Base-by-base conservation (phyloP, 371 early-diverging fungal species). In the Chytridiales sp. region DNA sequence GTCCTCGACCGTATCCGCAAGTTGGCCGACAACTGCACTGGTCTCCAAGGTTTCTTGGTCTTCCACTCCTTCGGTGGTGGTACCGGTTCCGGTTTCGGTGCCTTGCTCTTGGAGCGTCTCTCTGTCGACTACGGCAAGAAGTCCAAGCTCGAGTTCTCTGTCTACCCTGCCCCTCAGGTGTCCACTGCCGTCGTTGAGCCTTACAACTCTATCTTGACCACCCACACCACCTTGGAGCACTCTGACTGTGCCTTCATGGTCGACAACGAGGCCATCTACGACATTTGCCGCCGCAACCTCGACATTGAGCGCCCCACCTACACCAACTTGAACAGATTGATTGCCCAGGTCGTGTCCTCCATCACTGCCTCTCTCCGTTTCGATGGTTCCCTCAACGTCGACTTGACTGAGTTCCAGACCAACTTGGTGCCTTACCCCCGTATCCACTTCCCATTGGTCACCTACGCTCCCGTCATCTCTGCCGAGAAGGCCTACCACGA, bases 61-160 rank as follows among this genome's bases (percentile, higher is more conserved):
- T 97, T 94, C 90, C 97, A 97, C 87, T 91, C 92, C 66, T 98
- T 99, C 76, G 98, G 99, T 75, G 98, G 99, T 76, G 99, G 95
- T 70, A 98, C 98, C 53, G 98, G 99, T 59, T 96, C 97, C 58
- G 99, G 99, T 73, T 97, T 99, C 78, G 99, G 98, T 71, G 94
- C 98, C 52, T 84, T 98, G 56, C 85, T 99, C 56, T 86, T 99
- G 77, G 98, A 98, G 76, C 92, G 94, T 67, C 85, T 99, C 43
- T 92, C 95, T 34, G 88, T 89, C 41, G 98, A 97, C 83, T 98
- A 94, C 75, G 96, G 97, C 74, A 98, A 99, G 80, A 97, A 97
- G 87, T 91, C 92, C 71, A 98, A 97, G 86, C 89, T 98, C 66
- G 97, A 97, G 81, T 99, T 98, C 83, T 88, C 97, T 24, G 94